Base-by-base conservation (phyloP, 2,329 filamentous ascomycete genomes). In the Phoma sp. region DNA sequence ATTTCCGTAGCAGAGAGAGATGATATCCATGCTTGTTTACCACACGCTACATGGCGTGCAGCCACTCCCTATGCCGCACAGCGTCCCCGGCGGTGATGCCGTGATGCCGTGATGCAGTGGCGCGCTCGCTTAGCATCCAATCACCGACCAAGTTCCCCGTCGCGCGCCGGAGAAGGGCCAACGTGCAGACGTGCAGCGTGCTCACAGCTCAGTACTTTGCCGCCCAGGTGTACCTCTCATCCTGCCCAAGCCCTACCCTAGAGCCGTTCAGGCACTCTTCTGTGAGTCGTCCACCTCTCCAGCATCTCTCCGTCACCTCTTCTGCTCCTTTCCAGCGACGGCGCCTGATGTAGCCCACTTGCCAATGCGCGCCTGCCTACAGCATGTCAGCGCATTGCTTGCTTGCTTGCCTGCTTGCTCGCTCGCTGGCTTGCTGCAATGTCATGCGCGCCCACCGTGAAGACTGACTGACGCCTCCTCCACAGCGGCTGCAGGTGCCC, bases 221-320 rank as follows among this genome's bases (percentile, higher is more conserved):
- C 36, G 43, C 43, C 46, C 52, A 51, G 21, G 53, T 48, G 53
- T 57, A 57, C 38, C 53, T 57, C 53, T 57, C 53, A 57, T 57
- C 53, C 53, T 51, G 53, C 43, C 38, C 19, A 29, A 41, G 38
- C 43, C 50, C 22, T 46, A 46, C 36, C 46, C 46, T 46, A 49
- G 46, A 50, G 41, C 52, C 31, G 32, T 43, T 48, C 52, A 46
- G 46, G 46, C 46, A 40, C 46, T 27, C 47, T 38, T 38, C 36
- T 38, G 52, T 55, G 33, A 55, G 52, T 55, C 36, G 29, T 48
- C 46, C 36, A 46, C 25, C 37, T 32, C 41, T 55, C 29, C 40
- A 50, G 9, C 9, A 29, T 6, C 25, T 9, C 25, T 10, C 7
- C 25, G 13, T 10, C 29, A 31, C 29, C 12, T 31, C 29, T 31